phyloP scores from a whole-genome alignment of 2,329 filamentous ascomycete species.

The Coccinonectria pachysandricola region DNA sequence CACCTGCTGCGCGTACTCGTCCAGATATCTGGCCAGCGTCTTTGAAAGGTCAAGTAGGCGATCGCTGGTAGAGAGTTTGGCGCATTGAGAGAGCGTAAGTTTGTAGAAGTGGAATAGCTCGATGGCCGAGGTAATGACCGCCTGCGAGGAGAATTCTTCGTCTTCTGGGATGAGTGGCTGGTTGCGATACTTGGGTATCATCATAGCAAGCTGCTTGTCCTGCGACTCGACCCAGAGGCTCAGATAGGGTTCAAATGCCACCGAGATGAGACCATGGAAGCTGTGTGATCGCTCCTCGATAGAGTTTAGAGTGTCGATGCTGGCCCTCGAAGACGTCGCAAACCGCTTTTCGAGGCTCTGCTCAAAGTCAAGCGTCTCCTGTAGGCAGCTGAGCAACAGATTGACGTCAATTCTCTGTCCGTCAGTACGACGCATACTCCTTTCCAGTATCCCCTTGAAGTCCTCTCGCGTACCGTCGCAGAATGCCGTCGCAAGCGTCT shows the following conservation, averaged over 20 bases:
- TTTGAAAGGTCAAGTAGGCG: conserved; percentile 75
- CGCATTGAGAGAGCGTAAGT: conserved; percentile 83
- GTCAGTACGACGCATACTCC: conserved; percentile 68
- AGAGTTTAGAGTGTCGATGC: conserved; percentile 82
- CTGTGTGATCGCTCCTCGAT: conserved; percentile 63
- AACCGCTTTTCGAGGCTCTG: conserved; percentile 82
- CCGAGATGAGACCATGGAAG: conserved; percentile 86
- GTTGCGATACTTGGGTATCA: conserved; percentile 80
- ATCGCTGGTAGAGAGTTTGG: conserved; percentile 87
- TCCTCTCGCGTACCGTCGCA: conserved; percentile 94
- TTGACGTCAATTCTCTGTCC: conserved; percentile 83
- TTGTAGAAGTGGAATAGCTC: conserved; percentile 98
- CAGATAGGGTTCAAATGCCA: conserved; percentile 94
- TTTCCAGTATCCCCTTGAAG: conserved; percentile 84
- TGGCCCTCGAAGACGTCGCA: conserved; percentile 60
- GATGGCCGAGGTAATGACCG: conserved; percentile 86
- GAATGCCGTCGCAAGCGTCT: conserved; percentile 81
- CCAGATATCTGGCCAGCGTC: conserved; percentile 84
- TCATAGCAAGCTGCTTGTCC: conserved; percentile 71
- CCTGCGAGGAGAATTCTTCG: conserved; percentile 84
- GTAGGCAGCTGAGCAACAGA: conserved; percentile 74
- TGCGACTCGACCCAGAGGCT: conserved; percentile 96
- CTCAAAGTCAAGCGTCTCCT: conserved; percentile 96
- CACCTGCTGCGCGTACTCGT: conserved; percentile 91
- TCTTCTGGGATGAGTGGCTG: conserved; percentile 72